These are phyloP conservation scores for Sutorius eximius DNA, from an alignment of 1,284 basidiomycete genomes.

Conservation along the genomic window DNA sequence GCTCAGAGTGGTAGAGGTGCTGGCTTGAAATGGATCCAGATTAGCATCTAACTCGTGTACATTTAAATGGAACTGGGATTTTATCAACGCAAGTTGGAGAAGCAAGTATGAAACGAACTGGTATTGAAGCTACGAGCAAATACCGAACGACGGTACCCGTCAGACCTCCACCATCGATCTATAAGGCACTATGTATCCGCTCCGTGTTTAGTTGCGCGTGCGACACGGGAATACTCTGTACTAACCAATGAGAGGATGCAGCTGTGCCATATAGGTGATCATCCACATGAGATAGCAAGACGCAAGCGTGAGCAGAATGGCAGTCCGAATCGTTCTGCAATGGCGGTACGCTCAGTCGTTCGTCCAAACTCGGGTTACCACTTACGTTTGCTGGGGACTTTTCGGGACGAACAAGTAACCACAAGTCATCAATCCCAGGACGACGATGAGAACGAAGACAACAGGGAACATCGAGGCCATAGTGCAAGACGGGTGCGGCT, in stretches of 20 bases:
- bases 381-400: slow-evolving; percentile 86
- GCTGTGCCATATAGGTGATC: slow-evolving; percentile 88
- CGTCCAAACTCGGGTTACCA: slow-evolving; percentile 16
- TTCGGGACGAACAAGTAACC: slow-evolving; percentile 77
- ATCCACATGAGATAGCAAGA: slow-evolving; percentile 95
- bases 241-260: slow-evolving; percentile 86
- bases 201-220: slow-evolving; percentile 7
- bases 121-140: slow-evolving; percentile 19
- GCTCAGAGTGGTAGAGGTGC: background rate
- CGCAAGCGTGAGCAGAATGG: slow-evolving; percentile 70
- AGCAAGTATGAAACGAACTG: slow-evolving; percentile 17
- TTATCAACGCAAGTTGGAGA: slow-evolving; percentile 2
- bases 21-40: slow-evolving; percentile 8
- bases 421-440: slow-evolving; percentile 61
- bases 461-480: slow-evolving; percentile 63
- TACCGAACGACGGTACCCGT: slow-evolving; percentile 3
- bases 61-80: slow-evolving; percentile 15
- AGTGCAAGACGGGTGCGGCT: slow-evolving; percentile 1
- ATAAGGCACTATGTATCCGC: slow-evolving; percentile 17
- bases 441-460: slow-evolving; percentile 53
- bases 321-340: slow-evolving; percentile 77
- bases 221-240: background rate
- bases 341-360: background rate
- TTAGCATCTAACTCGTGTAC: slow-evolving; percentile 31
- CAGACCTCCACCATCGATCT: slow-evolving; percentile 18